These are phyloP conservation scores for Tuber indicum DNA, from an alignment of 495 filamentous ascomycete genomes.

Conservation along the genomic window DNA sequence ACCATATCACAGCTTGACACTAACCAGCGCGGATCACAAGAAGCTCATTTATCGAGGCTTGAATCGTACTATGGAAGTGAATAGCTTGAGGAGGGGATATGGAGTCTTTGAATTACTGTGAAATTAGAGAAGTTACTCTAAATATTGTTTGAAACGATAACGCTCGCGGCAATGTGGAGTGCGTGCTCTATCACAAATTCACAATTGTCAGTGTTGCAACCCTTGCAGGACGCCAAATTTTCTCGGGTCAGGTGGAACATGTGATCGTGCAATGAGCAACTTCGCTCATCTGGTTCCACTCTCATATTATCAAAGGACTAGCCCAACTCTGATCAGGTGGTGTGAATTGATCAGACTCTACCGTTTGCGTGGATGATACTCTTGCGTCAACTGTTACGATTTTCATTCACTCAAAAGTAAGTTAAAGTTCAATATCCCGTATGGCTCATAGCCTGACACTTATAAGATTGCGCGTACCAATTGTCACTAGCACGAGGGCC, in stretches of 20 bases:
- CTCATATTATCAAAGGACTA: too few relatives aligned
- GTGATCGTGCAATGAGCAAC: too few relatives aligned
- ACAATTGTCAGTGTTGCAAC: too few relatives aligned
- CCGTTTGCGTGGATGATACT: slow-evolving; percentile 26
- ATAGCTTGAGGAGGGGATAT: not conserved
- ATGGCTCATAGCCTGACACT: slow-evolving; percentile 5
- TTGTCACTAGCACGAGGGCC: slow-evolving; percentile 6
- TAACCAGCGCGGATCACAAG: not conserved
- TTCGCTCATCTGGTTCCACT: too few relatives aligned
- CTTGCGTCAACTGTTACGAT: slow-evolving; percentile 14
- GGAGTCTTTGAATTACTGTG: too few relatives aligned
- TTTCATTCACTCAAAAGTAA: slow-evolving; percentile 33
- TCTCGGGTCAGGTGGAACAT: too few relatives aligned
- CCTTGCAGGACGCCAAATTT: too few relatives aligned
- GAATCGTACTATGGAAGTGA: not conserved
- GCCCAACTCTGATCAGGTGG: slow-evolving; percentile 14
- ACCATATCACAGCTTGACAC: not conserved
- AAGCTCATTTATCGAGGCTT: not conserved
- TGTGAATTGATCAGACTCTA: slow-evolving; percentile 27
- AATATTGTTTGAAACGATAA: too few relatives aligned
- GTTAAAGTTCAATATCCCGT: not conserved
- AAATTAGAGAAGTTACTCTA: too few relatives aligned
- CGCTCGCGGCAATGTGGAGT: too few relatives aligned
- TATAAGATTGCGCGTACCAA: not conserved
- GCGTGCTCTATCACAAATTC: too few relatives aligned